These are phyloP conservation scores for Domatiomyces globalis DNA, from an alignment of 2,329 filamentous ascomycete species.

Conservation along the genomic window DNA sequence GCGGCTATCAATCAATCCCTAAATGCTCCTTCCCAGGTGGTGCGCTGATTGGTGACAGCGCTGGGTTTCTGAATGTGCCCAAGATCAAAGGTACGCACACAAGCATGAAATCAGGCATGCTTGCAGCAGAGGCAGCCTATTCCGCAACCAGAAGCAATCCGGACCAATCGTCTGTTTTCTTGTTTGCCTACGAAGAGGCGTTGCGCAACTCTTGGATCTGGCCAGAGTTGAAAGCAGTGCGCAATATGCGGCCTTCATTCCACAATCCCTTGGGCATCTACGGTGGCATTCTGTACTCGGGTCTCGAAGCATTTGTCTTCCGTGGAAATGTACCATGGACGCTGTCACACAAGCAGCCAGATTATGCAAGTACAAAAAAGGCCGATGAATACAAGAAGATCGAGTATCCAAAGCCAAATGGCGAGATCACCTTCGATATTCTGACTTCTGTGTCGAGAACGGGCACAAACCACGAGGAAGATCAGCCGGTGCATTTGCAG, in stretches of 20 bases:
- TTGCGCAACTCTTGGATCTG: conserved; percentile 78
- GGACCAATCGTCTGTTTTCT: conserved; percentile 57
- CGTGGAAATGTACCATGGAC: conserved; percentile 86
- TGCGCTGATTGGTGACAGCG: conserved; percentile 87
- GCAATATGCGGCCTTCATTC: conserved; percentile 96
- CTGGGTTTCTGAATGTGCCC: conserved; percentile 91
- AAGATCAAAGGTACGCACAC: conserved; percentile 99
- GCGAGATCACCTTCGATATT: conserved; percentile 89
- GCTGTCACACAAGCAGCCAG: conserved; percentile 64
- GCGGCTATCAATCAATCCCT: conserved; percentile 93
- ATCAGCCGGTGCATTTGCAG: conserved; percentile 91
- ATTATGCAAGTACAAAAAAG: conserved; percentile 63
- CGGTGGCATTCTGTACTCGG: conserved; percentile 84
- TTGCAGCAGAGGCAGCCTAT: conserved; percentile 84
- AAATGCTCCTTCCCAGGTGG: conserved; percentile 94
- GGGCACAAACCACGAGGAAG: conserved; percentile 96
- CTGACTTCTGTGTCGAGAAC: conserved; percentile 88
- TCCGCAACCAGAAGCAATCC: conserved; percentile 46
- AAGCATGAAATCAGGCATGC: conserved; percentile 93
- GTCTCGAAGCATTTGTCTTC: conserved; percentile 75
- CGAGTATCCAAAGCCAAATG: conserved; percentile 92
- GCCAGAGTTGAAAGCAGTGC: conserved; percentile 86
- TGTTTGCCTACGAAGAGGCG: conserved; percentile 86
- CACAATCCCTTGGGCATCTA: conserved; percentile 73
- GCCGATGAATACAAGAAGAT: conserved; percentile 76